Evolutionary conservation across 805 yeast genomes (phyloP).

Genomic region (Ogataea ramenticola): DNA sequence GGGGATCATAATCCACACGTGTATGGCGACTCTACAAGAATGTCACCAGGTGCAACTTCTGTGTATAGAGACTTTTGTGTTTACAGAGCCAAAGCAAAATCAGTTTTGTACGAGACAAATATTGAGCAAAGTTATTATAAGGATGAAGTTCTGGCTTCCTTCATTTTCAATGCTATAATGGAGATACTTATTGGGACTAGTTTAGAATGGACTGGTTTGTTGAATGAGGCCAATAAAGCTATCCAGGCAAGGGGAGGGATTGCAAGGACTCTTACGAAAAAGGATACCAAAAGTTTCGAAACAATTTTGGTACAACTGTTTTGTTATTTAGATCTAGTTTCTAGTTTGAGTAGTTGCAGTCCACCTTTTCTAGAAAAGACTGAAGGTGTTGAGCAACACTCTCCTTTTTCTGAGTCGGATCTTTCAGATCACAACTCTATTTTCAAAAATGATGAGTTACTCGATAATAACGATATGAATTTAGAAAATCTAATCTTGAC

Average conservation of each 20-base stretch:
- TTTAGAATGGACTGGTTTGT: slow-evolving; percentile 20
- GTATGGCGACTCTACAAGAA: slow-evolving; percentile 3
- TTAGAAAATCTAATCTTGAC: slow-evolving; percentile 6
- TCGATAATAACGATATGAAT: slow-evolving; percentile 1
- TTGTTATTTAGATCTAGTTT: slow-evolving; percentile 23
- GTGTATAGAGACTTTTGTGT: slow-evolving; percentile 9
- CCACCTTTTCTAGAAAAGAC: slow-evolving; percentile 16
- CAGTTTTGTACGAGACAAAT: slow-evolving; percentile 1
- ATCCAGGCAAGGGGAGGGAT: slow-evolving; percentile 21
- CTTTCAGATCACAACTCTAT: slow-evolving; percentile 1
- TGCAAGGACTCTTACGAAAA: slow-evolving; percentile 5
- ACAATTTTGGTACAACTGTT: slow-evolving; percentile 22
- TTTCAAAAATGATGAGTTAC: not conserved
- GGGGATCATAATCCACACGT: not conserved
- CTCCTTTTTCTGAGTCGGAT: not conserved
- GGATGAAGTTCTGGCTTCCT: slow-evolving; percentile 14
- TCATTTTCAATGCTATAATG: slow-evolving; percentile 17
- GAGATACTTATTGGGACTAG: slow-evolving; percentile 23
- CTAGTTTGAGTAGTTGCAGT: slow-evolving; percentile 22
- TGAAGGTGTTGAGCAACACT: not conserved
- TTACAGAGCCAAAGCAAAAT: slow-evolving; percentile 11
- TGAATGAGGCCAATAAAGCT: slow-evolving; percentile 17
- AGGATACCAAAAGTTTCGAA: slow-evolving; percentile 7
- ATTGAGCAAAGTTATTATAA: slow-evolving; percentile 5
- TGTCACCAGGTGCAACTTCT: slow-evolving; percentile 1